Percentiles rank a stretch among this genome's conserved stretches.
Conservation (phyloP, 2,329 filamentous ascomycete genomes). For the Xylariaceae sp. region DNA sequence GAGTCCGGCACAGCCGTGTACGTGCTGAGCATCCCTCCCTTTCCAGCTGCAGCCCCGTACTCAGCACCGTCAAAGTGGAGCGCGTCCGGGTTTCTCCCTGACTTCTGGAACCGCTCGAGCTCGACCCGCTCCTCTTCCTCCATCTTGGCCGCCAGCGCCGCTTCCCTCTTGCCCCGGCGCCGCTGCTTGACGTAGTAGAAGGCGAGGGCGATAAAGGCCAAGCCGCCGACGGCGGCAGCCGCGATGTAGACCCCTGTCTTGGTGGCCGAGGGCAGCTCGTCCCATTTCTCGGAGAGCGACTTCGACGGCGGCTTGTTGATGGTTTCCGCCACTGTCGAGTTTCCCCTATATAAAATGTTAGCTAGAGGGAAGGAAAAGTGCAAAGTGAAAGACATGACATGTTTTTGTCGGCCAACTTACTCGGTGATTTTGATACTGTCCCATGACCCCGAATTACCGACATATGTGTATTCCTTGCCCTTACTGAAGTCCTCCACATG, state of each 20-base stretch:
- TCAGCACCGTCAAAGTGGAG: slow-evolving; percentile 16
- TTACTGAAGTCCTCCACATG: slow-evolving; percentile 53
- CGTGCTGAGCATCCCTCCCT: slow-evolving; percentile 13
- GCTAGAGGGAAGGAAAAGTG: background rate
- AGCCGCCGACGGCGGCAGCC: slow-evolving; percentile 38
- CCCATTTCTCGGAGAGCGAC: slow-evolving; percentile 49
- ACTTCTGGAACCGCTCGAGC: slow-evolving; percentile 43
- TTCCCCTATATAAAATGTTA: no score
- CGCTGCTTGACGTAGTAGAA: slow-evolving; percentile 54
- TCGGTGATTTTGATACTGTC: slow-evolving; percentile 55
- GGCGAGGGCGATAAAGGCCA: slow-evolving; percentile 31
- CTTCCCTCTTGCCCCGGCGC: slow-evolving; percentile 46
- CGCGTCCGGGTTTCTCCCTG: slow-evolving; percentile 43
- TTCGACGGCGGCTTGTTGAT: slow-evolving; percentile 36
- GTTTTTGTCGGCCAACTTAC: slow-evolving; percentile 41
- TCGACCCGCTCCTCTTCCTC: slow-evolving; percentile 46
- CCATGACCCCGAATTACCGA: slow-evolving; percentile 55
- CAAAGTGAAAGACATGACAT: background rate
- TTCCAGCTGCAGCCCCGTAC: slow-evolving; percentile 11
- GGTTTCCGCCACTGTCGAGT: slow-evolving; percentile 48
- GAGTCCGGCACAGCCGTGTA: slow-evolving; percentile 17
- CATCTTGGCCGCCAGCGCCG: slow-evolving; percentile 39
- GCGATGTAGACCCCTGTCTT: slow-evolving; percentile 50
- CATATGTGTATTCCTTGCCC: slow-evolving; percentile 61
- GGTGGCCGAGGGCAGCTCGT: slow-evolving; percentile 42